These are phyloP conservation scores for Zalerion maritima DNA, from an alignment of 495 filamentous ascomycete genomes.

Conservation along the genomic window DNA sequence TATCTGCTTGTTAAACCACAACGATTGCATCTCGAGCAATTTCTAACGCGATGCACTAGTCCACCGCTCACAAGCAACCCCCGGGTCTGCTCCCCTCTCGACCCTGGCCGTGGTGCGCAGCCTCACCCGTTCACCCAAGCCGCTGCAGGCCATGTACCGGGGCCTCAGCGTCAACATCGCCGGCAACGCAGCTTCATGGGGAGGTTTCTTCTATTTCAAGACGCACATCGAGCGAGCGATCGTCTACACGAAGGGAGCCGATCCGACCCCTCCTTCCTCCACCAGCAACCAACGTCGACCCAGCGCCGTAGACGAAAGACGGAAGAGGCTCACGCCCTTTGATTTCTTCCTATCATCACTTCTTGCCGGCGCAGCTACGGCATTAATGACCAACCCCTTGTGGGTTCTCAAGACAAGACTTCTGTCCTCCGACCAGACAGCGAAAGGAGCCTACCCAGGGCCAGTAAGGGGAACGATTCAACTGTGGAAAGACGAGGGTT, in stretches of 20 bases:
- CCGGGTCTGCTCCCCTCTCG: conserved; percentile 16
- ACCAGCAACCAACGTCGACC: no score
- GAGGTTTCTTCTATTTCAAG: conserved; percentile 70
- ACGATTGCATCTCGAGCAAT: background rate
- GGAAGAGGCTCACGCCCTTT: conserved; percentile 50
- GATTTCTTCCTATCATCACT: conserved; percentile 80
- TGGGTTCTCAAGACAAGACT: conserved; percentile 99
- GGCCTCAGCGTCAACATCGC: conserved; percentile 80
- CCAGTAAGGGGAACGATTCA: conserved; percentile 51
- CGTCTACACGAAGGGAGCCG: conserved; percentile 9
- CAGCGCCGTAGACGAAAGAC: no score
- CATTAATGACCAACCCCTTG: conserved; percentile 81
- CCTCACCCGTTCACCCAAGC: conserved; percentile 25
- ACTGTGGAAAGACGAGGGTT: conserved; percentile 54
- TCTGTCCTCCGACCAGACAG: conserved; percentile 61
- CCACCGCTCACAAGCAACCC: conserved; percentile 11
- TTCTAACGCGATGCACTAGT: conserved; percentile 20
- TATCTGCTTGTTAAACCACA: background rate
- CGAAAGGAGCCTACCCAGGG: conserved; percentile 68
- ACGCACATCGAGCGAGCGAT: conserved; percentile 27
- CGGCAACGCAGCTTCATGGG: conserved; percentile 85
- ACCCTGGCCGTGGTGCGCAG: conserved; percentile 29
- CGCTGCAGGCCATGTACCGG: conserved; percentile 61
- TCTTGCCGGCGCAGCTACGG: conserved; percentile 57
- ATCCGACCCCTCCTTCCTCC: conserved; percentile 1